Base-by-base conservation (phyloP, 2,329 filamentous ascomycete genomes). In the Epichloe gansuensis region DNA sequence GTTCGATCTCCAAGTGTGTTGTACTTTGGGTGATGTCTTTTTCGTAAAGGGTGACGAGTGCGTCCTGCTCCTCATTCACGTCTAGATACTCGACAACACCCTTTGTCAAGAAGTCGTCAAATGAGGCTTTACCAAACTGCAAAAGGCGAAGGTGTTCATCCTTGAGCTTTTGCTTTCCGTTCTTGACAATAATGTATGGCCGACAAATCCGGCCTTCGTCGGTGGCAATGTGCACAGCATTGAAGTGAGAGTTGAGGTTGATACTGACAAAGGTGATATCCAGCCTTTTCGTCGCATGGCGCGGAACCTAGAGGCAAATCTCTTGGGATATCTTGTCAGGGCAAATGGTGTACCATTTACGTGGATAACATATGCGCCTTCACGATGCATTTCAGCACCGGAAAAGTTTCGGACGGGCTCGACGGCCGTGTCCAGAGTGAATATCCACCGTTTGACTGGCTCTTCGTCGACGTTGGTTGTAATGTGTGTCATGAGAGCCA, bases 401-500 rank as follows among this genome's bases (percentile, higher is more conserved):
- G 76, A 75, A 57, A 80, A 80, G 60, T 78, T 76, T 38, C 85
- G 83, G 48, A 94, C 81, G 3, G 84, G 82, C 57, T 86, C 83
- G 37, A 95, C 86, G 53, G 91, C 88, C 3, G 88, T 85, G 45
- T 95, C 91, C 28, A 97, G 76, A 52, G 88, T 83, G 64, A 91
- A 93, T 1, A 96, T 83, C 66, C 94, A 82, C 62, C 88, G 85
- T 61, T 84, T 85, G 15, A 98, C 88, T 1, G 93, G 91, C 17
- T 83, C 88, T 65, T 97, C 93, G 53, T 96, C 90, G 53, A 95
- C 89, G 58, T 95, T 89, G 2, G 93, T 98, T 0, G 93, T 98
- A 61, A 98, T 97, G 64, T 98, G 94, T 50, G 94, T 98, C 93
- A 98, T 98, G 53, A 98, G 75, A 8, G 93, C 93, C 73, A 98